phyloP scores from a whole-genome alignment of 1,284 basidiomycete species.

The Cutaneotrichosporon curvatum region DNA sequence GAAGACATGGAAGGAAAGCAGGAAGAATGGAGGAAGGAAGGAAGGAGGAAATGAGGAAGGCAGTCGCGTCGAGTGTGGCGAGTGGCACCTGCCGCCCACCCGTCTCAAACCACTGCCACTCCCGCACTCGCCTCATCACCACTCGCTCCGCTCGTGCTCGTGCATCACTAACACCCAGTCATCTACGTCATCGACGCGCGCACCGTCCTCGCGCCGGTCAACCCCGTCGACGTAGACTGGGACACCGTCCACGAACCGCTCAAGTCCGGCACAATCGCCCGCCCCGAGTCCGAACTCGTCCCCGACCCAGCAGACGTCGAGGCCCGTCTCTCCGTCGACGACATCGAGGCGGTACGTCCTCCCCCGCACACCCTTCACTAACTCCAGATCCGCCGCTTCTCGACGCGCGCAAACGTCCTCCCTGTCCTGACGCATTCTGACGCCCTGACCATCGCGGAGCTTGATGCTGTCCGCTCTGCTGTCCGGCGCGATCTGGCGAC shows the following conservation, averaged over 20 bases:
- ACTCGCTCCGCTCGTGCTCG: background rate
- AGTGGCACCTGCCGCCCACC: too few relatives aligned
- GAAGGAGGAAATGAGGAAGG: too few relatives aligned
- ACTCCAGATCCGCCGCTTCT: slow-evolving; percentile 31
- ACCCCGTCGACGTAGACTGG: slow-evolving; percentile 16
- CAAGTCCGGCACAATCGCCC: slow-evolving; percentile 1
- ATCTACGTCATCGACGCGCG: slow-evolving; percentile 41
- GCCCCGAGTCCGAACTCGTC: slow-evolving; percentile 9
- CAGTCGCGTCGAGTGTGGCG: too few relatives aligned
- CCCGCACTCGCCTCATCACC: background rate
- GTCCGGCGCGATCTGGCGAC: slow-evolving; percentile 26
- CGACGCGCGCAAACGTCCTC: slow-evolving; percentile 32
- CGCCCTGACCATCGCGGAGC: slow-evolving; percentile 28
- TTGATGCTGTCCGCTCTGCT: slow-evolving; percentile 19
- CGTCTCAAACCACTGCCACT: background rate
- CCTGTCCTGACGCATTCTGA: slow-evolving; percentile 37
- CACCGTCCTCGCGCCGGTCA: slow-evolving; percentile 17
- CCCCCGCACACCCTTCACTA: background rate
- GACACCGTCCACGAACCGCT: slow-evolving; percentile 12
- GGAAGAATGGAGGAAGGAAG: too few relatives aligned
- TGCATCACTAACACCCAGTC: slow-evolving; percentile 21
- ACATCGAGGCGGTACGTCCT: slow-evolving; percentile 16
- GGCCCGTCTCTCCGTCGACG: slow-evolving; percentile 12
- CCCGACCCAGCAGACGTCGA: slow-evolving; percentile 5
- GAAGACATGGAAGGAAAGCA: too few relatives aligned